phyloP scores from a whole-genome alignment of 768 basidiomycete species.

The Termitomyces heimii region DNA sequence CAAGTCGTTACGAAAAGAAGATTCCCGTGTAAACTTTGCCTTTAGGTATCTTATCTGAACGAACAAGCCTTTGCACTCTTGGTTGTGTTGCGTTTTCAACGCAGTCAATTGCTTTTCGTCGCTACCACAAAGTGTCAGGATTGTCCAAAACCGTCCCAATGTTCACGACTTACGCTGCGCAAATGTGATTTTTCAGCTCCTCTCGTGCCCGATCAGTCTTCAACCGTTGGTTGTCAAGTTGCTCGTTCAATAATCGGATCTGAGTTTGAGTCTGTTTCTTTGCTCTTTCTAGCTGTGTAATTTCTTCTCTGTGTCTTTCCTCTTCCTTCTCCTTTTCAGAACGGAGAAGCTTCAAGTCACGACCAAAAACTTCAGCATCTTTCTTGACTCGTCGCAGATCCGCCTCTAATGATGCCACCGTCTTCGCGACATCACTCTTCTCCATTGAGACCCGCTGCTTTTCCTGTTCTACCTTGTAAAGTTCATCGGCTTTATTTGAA shows the following conservation, averaged over 20 bases:
- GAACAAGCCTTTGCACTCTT: constrained; percentile 87
- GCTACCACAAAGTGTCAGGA: constrained; percentile 24
- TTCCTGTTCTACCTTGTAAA: constrained; percentile 60
- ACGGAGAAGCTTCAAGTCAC: constrained; percentile 64
- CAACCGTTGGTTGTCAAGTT: constrained; percentile 51
- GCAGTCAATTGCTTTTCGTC: constrained; percentile 48
- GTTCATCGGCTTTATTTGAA: constrained; percentile 50
- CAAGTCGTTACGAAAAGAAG: constrained; percentile 68
- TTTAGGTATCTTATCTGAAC: constrained; percentile 91
- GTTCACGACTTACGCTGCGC: constrained; percentile 42
- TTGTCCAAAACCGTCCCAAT: neutral
- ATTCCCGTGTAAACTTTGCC: constrained; percentile 85
- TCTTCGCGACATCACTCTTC: constrained; percentile 59
- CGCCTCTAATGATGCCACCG: constrained; percentile 61
- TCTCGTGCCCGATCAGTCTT: constrained; percentile 42
- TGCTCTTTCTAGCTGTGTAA: constrained; percentile 48
- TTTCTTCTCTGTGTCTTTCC: constrained; percentile 49
- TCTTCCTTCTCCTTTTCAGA: constrained; percentile 63
- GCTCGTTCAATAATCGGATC: constrained; percentile 59
- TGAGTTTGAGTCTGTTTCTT: constrained; percentile 66
- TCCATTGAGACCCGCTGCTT: constrained; percentile 55
- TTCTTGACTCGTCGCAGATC: constrained; percentile 71
- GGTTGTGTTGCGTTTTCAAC: constrained; percentile 65
- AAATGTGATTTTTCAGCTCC: constrained; percentile 50
- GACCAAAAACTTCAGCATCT: constrained; percentile 74